Conservation (phyloP, 345 rosid genomes). For the Sisymbrium altissimum region DNA sequence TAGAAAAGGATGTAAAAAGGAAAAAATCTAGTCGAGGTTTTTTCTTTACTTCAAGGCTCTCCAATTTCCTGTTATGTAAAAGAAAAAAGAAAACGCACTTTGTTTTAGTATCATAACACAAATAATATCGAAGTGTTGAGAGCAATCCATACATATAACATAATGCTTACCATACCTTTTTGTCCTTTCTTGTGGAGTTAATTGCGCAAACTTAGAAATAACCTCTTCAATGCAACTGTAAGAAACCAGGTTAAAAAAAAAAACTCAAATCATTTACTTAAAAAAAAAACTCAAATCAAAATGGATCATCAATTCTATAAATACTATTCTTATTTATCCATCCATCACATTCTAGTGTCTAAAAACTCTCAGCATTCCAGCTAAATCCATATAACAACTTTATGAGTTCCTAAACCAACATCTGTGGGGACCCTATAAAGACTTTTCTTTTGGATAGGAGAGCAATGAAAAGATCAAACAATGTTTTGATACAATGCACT, state of each 20-base stretch:
- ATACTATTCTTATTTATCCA: background rate
- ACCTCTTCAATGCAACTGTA: slow-evolving; percentile 71
- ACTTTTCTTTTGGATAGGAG: background rate
- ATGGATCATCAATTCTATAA: background rate
- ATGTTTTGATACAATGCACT: background rate
- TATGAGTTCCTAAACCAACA: background rate
- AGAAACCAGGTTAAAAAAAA: background rate
- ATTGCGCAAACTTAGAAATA: slow-evolving; percentile 68
- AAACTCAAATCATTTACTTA: background rate
- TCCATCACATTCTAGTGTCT: background rate
- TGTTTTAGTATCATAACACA: slow-evolving; percentile 13
- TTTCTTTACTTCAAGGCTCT: slow-evolving; percentile 86
- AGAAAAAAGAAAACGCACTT: background rate
- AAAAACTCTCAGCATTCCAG: background rate
- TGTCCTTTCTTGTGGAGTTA: slow-evolving; percentile 88
- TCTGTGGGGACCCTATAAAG: background rate
- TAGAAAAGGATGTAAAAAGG: slow-evolving; percentile 13
- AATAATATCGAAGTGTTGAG: slow-evolving; percentile 1
- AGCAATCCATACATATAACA: background rate
- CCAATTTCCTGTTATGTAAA: slow-evolving; percentile 66
- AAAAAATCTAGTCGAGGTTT: slow-evolving; percentile 1
- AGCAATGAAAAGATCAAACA: background rate
- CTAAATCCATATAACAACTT: background rate
- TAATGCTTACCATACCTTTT: slow-evolving; percentile 58
- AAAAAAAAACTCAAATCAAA: background rate